Evolutionary conservation across 1,139 yeast genomes (phyloP).

Genomic region (Candida albicans): DNA sequence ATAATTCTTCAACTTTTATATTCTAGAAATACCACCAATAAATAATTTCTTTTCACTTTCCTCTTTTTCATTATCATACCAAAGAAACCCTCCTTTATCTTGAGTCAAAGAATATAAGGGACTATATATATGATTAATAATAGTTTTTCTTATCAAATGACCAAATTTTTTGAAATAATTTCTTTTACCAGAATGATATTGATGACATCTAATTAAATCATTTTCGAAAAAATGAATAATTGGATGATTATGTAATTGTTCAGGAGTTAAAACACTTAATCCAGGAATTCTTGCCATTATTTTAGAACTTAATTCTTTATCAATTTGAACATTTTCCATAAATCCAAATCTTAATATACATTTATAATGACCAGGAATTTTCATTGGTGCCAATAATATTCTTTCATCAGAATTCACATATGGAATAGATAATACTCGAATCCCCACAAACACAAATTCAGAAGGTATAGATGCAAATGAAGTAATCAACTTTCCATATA

Average conservation of each 20-base stretch:
- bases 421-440: constrained; percentile 44
- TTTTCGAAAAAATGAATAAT: constrained; percentile 40
- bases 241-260: constrained; percentile 16
- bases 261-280: constrained; percentile 14
- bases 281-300: constrained; percentile 29
- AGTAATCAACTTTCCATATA: constrained; percentile 34
- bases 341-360: constrained; percentile 49
- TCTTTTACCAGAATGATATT: constrained; percentile 16
- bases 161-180: constrained; percentile 14
- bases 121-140: constrained; percentile 29
- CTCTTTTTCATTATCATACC: constrained; percentile 23
- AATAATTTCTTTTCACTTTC: constrained; percentile 27
- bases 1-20: too few species aligned
- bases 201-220: constrained; percentile 30
- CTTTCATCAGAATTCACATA: constrained; percentile 37
- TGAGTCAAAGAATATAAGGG: constrained; percentile 31
- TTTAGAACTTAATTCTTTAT: constrained; percentile 22
- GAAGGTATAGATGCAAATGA: constrained; percentile 45
- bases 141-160: constrained; percentile 20
- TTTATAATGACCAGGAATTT: constrained; percentile 44
- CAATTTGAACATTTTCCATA: constrained; percentile 40
- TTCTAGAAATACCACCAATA: constrained; percentile 28
- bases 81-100: constrained; percentile 24
- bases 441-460: constrained; percentile 41
- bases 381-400: constrained; percentile 38